Base-by-base conservation (phyloP, 345 rosid genomes). In the Firmiana major region DNA sequence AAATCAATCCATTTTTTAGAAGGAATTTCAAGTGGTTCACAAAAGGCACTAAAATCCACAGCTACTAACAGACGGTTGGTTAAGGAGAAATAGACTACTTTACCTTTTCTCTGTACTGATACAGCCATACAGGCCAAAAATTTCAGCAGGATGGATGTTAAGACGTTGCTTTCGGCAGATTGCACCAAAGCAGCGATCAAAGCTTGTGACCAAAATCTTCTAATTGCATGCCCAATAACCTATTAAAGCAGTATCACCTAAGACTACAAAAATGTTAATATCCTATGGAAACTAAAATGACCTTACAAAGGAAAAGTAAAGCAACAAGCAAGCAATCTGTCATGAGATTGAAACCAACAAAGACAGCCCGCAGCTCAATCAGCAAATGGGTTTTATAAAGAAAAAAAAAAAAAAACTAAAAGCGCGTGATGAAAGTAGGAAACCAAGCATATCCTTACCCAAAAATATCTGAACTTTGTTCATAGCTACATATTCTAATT, bases 101-200 rank as follows among this genome's bases (percentile, higher is more conserved):
- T 34, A 31, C 46, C 46, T 34, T 31, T 71, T 71, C 17, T 51
- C 19, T 71, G 46, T 28, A 34, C 10, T 19, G 16, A 53, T 53
- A 36, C 22, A 17, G 60, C 4, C 75, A 53, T 53, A 36, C 22
- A 17, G 60, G 7, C 75, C 26, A 42, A 71, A 70, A 31, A 10
- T 9, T 31, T 26, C 46, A 71, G 74, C 62, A 19, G 40, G 46
- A n/a, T n/a, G n/a, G 75, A 71, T 26, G 62, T 71, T 71, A 34
- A 53, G 75, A 34, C 53, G 75, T 51, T 53, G 62, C 75, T 71
- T 71, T 71, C 75, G 28, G 46, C 62, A 51, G 45, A 31, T 31
- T 51, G 34, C 45, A 34, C 7, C 60, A 51, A 51, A 31, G 45
- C 9, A 34, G 75, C 1, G 28, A 71, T 71, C 45, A 34, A 53